Evolutionary conservation across 129 eudicot genomes (phyloP).

Genomic region (Flaveria brownii): DNA sequence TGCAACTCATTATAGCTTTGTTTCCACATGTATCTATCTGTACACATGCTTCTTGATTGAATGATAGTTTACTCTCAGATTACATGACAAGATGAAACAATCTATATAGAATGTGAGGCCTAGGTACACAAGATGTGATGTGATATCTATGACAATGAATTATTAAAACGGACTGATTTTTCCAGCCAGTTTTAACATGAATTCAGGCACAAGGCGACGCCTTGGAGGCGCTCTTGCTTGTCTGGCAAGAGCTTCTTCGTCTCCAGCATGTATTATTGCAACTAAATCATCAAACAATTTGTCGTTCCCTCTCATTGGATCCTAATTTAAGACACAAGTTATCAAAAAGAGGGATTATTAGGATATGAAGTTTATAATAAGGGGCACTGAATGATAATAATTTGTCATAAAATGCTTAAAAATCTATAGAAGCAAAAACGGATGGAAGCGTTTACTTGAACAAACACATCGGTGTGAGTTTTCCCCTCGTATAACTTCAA

Average conservation of each 20-base stretch:
- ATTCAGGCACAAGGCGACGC: slow-evolving; percentile 84
- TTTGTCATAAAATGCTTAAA: background rate
- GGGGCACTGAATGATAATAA: slow-evolving; percentile 5
- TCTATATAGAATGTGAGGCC: background rate
- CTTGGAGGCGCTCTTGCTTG: slow-evolving; percentile 68
- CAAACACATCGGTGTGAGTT: slow-evolving; percentile 93
- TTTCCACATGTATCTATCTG: background rate
- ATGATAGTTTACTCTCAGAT: background rate
- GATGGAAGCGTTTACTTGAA: slow-evolving; percentile 59
- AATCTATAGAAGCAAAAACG: background rate
- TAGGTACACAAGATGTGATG: background rate
- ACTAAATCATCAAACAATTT: slow-evolving; percentile 80
- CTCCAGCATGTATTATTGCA: slow-evolving; percentile 64
- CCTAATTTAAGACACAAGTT: slow-evolving; percentile 46
- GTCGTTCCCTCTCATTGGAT: slow-evolving; percentile 99
- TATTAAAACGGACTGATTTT: slow-evolving; percentile 77
- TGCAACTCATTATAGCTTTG: background rate
- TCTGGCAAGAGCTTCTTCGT: slow-evolving; percentile 64
- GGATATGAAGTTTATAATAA: background rate
- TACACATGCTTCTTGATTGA: background rate
- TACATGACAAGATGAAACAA: background rate
- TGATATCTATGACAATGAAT: background rate
- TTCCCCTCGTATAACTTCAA: slow-evolving; percentile 77
- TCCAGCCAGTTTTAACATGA: slow-evolving; percentile 77
- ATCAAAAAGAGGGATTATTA: background rate